Evolutionary conservation across 2,329 filamentous ascomycete species (phyloP), one percentile per base, ranked within the genome.

Genomic region (Monilinia polystroma): DNA sequence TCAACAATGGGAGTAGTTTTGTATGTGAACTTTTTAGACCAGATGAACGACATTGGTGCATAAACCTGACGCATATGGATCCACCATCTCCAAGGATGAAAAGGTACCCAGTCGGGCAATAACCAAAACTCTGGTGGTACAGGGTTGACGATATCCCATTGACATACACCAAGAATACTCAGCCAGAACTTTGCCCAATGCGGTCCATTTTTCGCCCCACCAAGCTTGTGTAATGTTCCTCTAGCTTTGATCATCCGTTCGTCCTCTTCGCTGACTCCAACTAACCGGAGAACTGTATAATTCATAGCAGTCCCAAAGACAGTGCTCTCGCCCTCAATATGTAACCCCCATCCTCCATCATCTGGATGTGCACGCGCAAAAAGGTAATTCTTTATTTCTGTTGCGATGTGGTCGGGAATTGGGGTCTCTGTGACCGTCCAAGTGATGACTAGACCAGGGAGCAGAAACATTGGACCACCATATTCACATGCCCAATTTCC

Each of bases 151-250:
- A 95, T 88, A 66, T 96, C 92, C 93, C 94, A 99, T 38, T 89
- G 81, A 75, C 88, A 88, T 4, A 98, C 85, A 20, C 93, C 93
- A 68, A 99, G 79, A 3, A 96, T 84, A 51, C 90, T 90, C 57
- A 99, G 84, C 93, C 93, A 97, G 78, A 96, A 96, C 76, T 99
- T 99, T n/a, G 87, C 87, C 95, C 95, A 99, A 76, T 98, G 95
- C 29, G 95, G 96, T 1, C 87, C 87, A 73, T 92, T 88, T 18
- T 91, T 81, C 1, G 92, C 92, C 38, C 95, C 94, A 14, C 95
- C 95, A 52, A 98, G 82, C 75, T 89, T 88, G 79, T 97, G 92
- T 43, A 99, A 81, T 26, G 88, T 90, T 1, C 84, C 88, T 69
- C 96, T 86, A 2, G 95, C 95, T 78, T 91, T 95, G 63, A 92